phyloP scores from a whole-genome alignment of 1,139 yeast genomes.

The Pichia sp. region DNA sequence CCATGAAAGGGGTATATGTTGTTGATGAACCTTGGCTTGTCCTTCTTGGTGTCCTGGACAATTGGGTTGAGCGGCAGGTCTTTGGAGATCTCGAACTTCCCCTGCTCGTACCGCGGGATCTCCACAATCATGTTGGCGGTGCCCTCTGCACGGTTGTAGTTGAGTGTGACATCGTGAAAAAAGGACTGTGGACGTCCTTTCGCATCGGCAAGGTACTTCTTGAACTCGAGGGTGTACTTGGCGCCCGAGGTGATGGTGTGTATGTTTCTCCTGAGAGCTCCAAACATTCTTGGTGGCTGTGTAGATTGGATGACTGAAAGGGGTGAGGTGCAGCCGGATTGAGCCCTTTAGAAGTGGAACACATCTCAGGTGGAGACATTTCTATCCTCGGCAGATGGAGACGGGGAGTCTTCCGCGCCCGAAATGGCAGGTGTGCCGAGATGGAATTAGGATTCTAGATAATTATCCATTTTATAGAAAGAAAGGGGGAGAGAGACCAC shows the following conservation, averaged over 20 bases:
- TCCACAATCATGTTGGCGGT: slow-evolving; percentile 88
- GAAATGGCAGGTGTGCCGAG: too few relatives aligned
- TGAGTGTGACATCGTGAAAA: slow-evolving; percentile 88
- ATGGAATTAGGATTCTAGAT: too few relatives aligned
- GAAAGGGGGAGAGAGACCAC: too few relatives aligned
- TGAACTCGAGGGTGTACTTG: slow-evolving; percentile 42
- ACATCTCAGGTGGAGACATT: too few relatives aligned
- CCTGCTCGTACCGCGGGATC: slow-evolving; percentile 94
- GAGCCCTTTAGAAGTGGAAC: too few relatives aligned
- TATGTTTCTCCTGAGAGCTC: slow-evolving; percentile 14
- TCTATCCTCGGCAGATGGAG: too few relatives aligned
- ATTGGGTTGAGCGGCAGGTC: slow-evolving; percentile 78
- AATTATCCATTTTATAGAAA: too few relatives aligned
- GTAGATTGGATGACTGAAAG: too few relatives aligned
- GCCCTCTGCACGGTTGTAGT: slow-evolving; percentile 55
- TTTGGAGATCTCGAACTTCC: slow-evolving; percentile 84
- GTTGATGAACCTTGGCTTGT: slow-evolving; percentile 79
- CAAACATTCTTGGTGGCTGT: background rate
- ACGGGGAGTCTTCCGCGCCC: too few relatives aligned
- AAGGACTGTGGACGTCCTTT: slow-evolving; percentile 56
- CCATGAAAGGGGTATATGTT: slow-evolving; percentile 97
- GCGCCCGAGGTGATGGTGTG: slow-evolving; percentile 36
- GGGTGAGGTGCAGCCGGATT: too few relatives aligned
- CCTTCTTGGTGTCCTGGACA: slow-evolving; percentile 88
- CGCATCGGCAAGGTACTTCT: slow-evolving; percentile 36